Base-by-base conservation (phyloP, 2,329 filamentous ascomycete genomes). In the Claviceps maximensis region DNA sequence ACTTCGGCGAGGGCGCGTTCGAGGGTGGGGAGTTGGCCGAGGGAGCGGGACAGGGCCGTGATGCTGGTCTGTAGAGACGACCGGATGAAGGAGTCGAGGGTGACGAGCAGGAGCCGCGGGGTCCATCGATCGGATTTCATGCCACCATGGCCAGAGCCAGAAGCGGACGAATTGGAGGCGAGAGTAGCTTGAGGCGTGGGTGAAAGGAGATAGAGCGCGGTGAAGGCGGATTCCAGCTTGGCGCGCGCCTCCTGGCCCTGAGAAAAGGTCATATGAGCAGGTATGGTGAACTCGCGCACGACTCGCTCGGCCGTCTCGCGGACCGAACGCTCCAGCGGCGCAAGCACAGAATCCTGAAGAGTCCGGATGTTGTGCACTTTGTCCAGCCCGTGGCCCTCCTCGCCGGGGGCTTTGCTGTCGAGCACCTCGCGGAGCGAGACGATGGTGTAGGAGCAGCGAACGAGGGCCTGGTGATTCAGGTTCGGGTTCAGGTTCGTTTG, bases 1-100 rank as follows among this genome's bases (percentile, higher is more conserved):
- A 95, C 82, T 61, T 97, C 93, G 17, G 80, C 74, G 1, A 97
- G 75, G 0, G 89, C 86, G 50, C 88, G 80, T 48, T 97, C 90
- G 31, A 97, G 76, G 0, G 79, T 85, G 0, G 91, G 87, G 2
- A 97, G 75, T 54, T 88, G 86, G 4, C 84, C 83, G 17, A 98
- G 75, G 0, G 87, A 84, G 23, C 89, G 77, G 1, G 86, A 76
- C 10, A 98, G 74, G 0, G 83, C 78, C 13, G 87, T 82, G 7
- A 91, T 75, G 41, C 87, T 90, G 47, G 84, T 84, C 55, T 90
- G 88, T 15, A 96, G 74, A 2, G 87, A 80, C 0, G 86, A 86
- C 52, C 89, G 84, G 50, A 97, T 78, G 62, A 95, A 95, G 0
- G 82, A 77, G 65, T 95, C 88, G 8, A 97, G 71, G 0, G 87